phyloP scores from a whole-genome alignment of 2,329 filamentous ascomycete genomes.

The Emmonsiellopsis sp. region DNA sequence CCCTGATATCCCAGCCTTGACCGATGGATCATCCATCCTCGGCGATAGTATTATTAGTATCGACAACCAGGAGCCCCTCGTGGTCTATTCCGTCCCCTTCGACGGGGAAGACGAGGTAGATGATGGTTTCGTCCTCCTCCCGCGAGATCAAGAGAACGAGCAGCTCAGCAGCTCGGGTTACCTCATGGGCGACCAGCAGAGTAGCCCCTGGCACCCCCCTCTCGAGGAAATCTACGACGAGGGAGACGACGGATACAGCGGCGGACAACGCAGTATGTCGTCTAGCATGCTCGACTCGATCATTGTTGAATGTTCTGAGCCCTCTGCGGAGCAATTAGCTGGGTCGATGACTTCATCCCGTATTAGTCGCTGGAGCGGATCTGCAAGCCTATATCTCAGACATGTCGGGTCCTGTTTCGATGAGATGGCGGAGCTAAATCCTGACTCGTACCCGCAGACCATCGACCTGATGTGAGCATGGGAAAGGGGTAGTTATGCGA shows the following conservation, averaged over 20 bases:
- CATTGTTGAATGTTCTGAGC: neutral
- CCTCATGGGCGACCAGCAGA: neutral
- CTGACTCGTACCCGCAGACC: neutral
- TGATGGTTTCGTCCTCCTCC: neutral
- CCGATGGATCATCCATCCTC: neutral
- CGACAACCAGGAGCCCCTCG: neutral
- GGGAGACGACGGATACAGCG: neutral
- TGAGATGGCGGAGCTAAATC: neutral
- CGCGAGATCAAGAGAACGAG: neutral
- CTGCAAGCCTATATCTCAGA: neutral
- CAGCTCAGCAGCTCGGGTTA: neutral
- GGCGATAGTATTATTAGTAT: neutral
- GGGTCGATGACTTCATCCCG: neutral
- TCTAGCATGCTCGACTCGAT: neutral
- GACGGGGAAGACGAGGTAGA: neutral
- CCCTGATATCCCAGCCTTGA: neutral
- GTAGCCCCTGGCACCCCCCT: neutral
- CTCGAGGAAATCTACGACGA: neutral
- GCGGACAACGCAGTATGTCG: neutral
- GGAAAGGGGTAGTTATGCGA: too few species aligned
- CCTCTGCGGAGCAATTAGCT: neutral
- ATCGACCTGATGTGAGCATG: neutral
- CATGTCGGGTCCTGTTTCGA: neutral
- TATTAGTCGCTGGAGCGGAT: neutral
- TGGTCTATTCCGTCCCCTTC: neutral